Conservation (phyloP, 345 rosid species). For the Rubroshorea leprosula region DNA sequence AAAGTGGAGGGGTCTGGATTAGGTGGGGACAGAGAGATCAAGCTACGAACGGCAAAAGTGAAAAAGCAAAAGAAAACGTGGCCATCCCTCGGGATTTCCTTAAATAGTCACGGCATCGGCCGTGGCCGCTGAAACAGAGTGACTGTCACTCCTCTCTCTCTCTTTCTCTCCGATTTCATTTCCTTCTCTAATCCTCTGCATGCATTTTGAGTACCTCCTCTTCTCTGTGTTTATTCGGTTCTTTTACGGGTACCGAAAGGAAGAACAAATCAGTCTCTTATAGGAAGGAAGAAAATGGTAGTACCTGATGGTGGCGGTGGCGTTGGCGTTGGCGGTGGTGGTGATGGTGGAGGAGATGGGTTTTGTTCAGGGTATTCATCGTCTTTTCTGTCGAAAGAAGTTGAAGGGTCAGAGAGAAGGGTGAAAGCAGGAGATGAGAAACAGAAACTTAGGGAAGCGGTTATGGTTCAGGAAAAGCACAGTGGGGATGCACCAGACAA, state of each 20-base stretch:
- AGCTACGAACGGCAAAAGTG: slow-evolving; percentile 2
- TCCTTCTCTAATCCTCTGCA: not conserved
- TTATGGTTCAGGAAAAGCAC: slow-evolving; percentile 6
- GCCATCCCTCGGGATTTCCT: not conserved
- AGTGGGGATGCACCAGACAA: not conserved
- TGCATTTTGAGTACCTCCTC: not conserved
- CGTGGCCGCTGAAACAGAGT: not conserved
- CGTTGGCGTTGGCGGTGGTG: not conserved
- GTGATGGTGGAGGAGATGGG: slow-evolving; percentile 16
- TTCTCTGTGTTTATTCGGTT: not conserved
- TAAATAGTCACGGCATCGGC: not conserved
- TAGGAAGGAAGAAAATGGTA: slow-evolving; percentile 8
- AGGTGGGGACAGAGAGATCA: slow-evolving; percentile 1
- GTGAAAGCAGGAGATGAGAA: not conserved
- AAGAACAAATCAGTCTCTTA: not conserved
- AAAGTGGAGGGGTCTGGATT: not conserved
- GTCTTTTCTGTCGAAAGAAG: not conserved
- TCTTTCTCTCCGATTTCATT: not conserved
- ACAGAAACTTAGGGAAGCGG: not conserved
- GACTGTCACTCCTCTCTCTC: not conserved
- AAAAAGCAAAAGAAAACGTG: slow-evolving; percentile 8
- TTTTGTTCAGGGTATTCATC: slow-evolving; percentile 2
- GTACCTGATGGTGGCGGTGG: slow-evolving; percentile 9
- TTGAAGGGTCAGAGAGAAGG: not conserved
- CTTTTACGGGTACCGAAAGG: not conserved